Percentiles rank a stretch among this genome's conserved stretches.
phyloP scores from a whole-genome alignment of 2,329 filamentous ascomycete species.

The Ascocoryne sarcoides region DNA sequence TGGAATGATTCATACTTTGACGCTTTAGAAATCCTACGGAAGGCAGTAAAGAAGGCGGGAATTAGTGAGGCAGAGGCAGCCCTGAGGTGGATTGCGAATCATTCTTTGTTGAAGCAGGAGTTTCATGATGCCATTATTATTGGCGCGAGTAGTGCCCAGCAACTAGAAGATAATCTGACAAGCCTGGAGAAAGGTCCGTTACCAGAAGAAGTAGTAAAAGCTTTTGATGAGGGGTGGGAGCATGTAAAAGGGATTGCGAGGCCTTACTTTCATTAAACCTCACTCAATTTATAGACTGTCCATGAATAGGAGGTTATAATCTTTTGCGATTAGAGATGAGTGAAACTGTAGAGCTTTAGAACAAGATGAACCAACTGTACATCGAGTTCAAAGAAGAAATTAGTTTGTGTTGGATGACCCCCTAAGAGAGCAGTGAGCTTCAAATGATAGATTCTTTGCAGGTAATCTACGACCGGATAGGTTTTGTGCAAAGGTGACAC shows the following conservation, averaged over 20 bases:
- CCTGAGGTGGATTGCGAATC: constrained; percentile 64
- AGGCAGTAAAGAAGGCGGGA: constrained; percentile 56
- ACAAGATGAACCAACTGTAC: too few species aligned
- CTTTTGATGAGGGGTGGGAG: constrained; percentile 69
- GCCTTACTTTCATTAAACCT: constrained; percentile 44
- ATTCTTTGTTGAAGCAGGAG: constrained; percentile 49
- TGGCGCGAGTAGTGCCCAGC: constrained; percentile 47
- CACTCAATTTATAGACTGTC: too few species aligned
- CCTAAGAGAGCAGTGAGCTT: too few species aligned
- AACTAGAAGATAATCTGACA: constrained; percentile 49
- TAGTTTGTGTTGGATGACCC: too few species aligned
- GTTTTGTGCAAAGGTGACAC: too few species aligned
- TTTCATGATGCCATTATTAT: constrained; percentile 51
- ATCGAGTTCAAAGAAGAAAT: too few species aligned
- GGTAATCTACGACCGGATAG: too few species aligned
- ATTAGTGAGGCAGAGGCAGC: constrained; percentile 65
- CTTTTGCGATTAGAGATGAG: too few species aligned
- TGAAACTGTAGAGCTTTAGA: too few species aligned
- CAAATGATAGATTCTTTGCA: too few species aligned
- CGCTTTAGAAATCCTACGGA: constrained; percentile 60
- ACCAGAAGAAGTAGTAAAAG: constrained; percentile 65
- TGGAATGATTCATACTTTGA: constrained; percentile 55
- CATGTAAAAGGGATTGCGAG: constrained; percentile 51
- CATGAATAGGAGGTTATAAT: too few species aligned
- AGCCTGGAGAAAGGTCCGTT: constrained; percentile 61